Evolutionary conservation across 352 stramenopile genomes (phyloP).

Genomic region (Phytophthora crassamura): DNA sequence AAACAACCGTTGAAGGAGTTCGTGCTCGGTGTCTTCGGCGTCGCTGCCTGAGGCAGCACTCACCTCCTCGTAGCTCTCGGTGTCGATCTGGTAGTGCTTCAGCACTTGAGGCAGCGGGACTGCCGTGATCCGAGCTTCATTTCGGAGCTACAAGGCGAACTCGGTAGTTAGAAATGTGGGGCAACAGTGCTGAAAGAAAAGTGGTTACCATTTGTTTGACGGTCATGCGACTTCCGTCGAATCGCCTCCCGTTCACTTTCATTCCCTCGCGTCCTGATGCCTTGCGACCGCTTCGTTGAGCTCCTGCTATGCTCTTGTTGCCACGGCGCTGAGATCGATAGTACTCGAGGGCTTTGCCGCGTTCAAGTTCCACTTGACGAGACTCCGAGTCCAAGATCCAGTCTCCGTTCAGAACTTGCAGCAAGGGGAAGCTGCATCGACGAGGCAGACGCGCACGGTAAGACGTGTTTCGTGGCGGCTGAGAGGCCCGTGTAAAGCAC

Average conservation of each 20-base stretch:
- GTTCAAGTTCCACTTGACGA: slow-evolving; percentile 56
- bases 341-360: slow-evolving; percentile 55
- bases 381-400: slow-evolving; percentile 71
- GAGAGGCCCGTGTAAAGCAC: background rate
- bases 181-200: background rate
- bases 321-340: slow-evolving; percentile 18
- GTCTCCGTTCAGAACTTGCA: slow-evolving; percentile 61
- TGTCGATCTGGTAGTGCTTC: slow-evolving; percentile 63
- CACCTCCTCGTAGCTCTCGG: slow-evolving; percentile 47
- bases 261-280: background rate
- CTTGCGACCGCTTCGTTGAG: slow-evolving; percentile 1
- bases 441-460: slow-evolving; percentile 60
- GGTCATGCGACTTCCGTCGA: slow-evolving; percentile 75
- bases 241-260: slow-evolving; percentile 31
- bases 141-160: slow-evolving; percentile 36
- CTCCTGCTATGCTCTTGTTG: background rate
- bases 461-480: slow-evolving; percentile 16
- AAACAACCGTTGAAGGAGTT: slow-evolving; percentile 42
- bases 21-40: slow-evolving; percentile 20
- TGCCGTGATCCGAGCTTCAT: slow-evolving; percentile 45
- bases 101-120: slow-evolving; percentile 51
- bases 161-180: background rate
- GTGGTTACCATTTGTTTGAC: slow-evolving; percentile 56
- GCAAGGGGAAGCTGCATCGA: slow-evolving; percentile 63
- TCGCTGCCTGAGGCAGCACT: slow-evolving; percentile 5